Evolutionary conservation across 2,329 filamentous ascomycete species (phyloP), one percentile per base, ranked within the genome.

Genomic region (Cytospora paraplurivora): DNA sequence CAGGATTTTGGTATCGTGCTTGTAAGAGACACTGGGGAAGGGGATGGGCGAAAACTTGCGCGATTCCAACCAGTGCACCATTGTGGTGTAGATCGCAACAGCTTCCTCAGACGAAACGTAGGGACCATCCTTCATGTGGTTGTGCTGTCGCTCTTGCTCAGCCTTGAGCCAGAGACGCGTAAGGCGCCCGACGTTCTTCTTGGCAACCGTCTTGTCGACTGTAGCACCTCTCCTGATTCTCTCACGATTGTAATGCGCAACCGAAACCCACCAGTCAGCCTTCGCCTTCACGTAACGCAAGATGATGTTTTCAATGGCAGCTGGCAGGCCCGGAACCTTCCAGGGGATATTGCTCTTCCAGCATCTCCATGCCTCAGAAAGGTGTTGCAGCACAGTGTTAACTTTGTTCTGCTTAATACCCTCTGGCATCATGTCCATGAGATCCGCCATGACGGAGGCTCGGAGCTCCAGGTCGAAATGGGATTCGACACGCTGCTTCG

Each of bases 401-500:
- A 99, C 93, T 79, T 99, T 99, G 81, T 95, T 99, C 75, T 99
- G 95, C 77, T 97, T 97, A 80, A 99, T 98, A 69, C 95, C 95
- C 75, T 99, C 96, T 0, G 95, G 95, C 95, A 99, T 99, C 96
- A 99, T 99, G 73, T 99, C 95, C 91, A 97, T 97, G 57, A 99
- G 82, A 77, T 99, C 95, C 52, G 94, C 93, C 94, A 99, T 99
- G 68, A 99, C 95, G 0, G 95, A 97, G 17, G 96, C 96, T 72
- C 95, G 92, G 57, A 99, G 87, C 77, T 99, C 95, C 62, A 99
- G 83, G 77, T 99, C 95, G 73, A 97, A 99, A 75, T 99, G 96
- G 32, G 95, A 98, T 74, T 99, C 95, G 7, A 99, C 95, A 79
- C 95, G 92, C 78, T 99, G 95, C 79, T 99, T 99, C 4, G 95